Evolutionary conservation across 2,329 filamentous ascomycete genomes (phyloP).

Genomic region (Sclerotinia borealis): DNA sequence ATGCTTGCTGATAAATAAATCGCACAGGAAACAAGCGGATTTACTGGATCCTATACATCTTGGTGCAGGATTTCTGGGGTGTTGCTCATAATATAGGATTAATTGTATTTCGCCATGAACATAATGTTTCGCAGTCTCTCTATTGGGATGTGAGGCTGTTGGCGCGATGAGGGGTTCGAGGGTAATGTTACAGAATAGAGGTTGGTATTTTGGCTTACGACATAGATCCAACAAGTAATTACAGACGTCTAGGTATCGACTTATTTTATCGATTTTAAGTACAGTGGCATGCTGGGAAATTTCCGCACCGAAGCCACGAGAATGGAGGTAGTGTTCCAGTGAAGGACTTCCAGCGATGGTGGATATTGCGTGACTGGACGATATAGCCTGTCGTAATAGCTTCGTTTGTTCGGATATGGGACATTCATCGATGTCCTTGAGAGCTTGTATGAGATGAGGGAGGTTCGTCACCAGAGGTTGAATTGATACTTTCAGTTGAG

Average conservation of each 20-base stretch:
- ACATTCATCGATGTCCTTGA: neutral
- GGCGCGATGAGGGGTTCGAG: neutral
- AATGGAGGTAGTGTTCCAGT: neutral
- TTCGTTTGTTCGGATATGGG: neutral
- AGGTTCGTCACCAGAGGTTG: neutral
- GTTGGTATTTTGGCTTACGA: neutral
- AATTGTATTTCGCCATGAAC: slow-evolving; percentile 48
- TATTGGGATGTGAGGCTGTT: neutral
- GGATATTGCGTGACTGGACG: neutral
- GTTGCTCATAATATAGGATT: slow-evolving; percentile 11
- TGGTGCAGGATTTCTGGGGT: neutral
- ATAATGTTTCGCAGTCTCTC: slow-evolving; percentile 17
- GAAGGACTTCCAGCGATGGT: neutral
- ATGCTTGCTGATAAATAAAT: slow-evolving; percentile 16
- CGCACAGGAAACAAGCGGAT: slow-evolving; percentile 18
- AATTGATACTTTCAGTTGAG: neutral
- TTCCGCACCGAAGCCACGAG: neutral
- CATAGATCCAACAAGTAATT: slow-evolving; percentile 14
- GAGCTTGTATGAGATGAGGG: neutral
- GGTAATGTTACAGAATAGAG: slow-evolving; percentile 5
- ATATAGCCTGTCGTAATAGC: neutral
- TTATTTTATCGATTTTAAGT: slow-evolving; percentile 16
- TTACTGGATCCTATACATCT: slow-evolving; percentile 19
- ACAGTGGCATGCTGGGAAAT: neutral
- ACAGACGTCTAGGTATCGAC: slow-evolving; percentile 14